Evolutionary conservation across 352 stramenopile genomes (phyloP), one percentile per base, ranked within the genome.

Genomic region (Ophiocytium majus): DNA sequence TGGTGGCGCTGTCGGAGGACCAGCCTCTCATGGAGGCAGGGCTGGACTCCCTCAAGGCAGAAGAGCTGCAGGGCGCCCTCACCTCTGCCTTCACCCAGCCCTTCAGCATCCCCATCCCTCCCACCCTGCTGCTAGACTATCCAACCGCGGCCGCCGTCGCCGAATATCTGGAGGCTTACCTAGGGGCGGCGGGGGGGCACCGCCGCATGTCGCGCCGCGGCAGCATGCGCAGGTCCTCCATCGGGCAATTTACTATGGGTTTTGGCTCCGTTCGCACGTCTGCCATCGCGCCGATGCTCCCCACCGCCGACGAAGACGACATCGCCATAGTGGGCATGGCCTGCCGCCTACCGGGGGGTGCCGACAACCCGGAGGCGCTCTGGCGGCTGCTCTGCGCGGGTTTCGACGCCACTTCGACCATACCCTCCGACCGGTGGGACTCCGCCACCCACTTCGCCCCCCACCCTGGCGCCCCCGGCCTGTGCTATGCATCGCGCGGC

Each of bases 111-210:
- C 36, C 78, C 14, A 31, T 90, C 0, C 50, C 83, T 43, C 80
- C 84, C 9, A 91, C 89, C 0, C 79, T 91, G n/a, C 75, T 91
- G 49, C 91, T 91, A 66, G 89, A 91, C 83, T 90, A 90, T 57
- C 86, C 89, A 14, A 91, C 86, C 10, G 80, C 86, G 17, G 34
- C 50, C 35, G 76, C 64, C 34, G 89, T 89, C 14, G 81, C 81
- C 19, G 37, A 75, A 37, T 83, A 83, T 37, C 49, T 88, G 57
- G 83, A 86, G 28, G 63, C 76, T 50, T 28, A 71, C 37, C 37
- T 82, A 33, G 43, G n/a, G 36, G 31, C 28, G 71, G 50, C 36
- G n/a, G n/a, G n/a, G n/a, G n/a, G n/a, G n/a, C n/a, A n/a, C n/a
- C n/a, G 32, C 50, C 63, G 17, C 23, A 78, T 9, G 10, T 28